Base-by-base conservation (phyloP, 495 filamentous ascomycete species). In the Penicillium ochrochloron region DNA sequence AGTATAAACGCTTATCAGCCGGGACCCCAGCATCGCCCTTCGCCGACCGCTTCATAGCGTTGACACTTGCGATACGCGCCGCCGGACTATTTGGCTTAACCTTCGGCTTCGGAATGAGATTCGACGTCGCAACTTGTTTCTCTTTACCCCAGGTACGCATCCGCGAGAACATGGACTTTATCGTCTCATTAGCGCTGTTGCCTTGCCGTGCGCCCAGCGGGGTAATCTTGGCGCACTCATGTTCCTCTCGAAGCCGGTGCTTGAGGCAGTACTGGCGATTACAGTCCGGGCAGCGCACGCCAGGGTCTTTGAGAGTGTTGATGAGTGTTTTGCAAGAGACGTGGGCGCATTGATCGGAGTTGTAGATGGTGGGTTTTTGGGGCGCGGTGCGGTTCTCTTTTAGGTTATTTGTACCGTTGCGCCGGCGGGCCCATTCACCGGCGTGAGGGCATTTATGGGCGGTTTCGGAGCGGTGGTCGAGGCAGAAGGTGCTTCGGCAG, bases 391-490 rank as follows among this genome's bases (percentile, higher is more conserved):
- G 60, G 64, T 67, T 69, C 53, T 69, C 64, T 61, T 59, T 37
- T 15, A 66, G 70, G 60, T 60, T 62, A 34, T 42, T 60, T 58
- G 61, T 68, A 31, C 75, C 74, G 23, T 86, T 83, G 61, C 84
- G 80, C 1, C 86, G 86, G 42, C 84, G 84, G 5, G 93, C 94
- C 94, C 94, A 97, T 74, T 90, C 93, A 61, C 94, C 95, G 21
- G 86, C 89, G 59, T 90, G 85, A 17, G 89, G 66, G 75, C 95
- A 99, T 68, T 84, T 82, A 81, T 99, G 95, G 0, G 90, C 80
- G 54, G 86, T 85, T 78, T 97, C 94, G 71, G 88, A 90, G 59
- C 95, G 92, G 84, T 99, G 95, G 74, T 97, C 93, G 72, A 96
- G 90, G 75, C 95, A 99, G 84, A 88, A 99, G 53, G 89, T 96